phyloP scores from a whole-genome alignment of 495 filamentous ascomycete species.

The Penicillium psychrofluorescens region DNA sequence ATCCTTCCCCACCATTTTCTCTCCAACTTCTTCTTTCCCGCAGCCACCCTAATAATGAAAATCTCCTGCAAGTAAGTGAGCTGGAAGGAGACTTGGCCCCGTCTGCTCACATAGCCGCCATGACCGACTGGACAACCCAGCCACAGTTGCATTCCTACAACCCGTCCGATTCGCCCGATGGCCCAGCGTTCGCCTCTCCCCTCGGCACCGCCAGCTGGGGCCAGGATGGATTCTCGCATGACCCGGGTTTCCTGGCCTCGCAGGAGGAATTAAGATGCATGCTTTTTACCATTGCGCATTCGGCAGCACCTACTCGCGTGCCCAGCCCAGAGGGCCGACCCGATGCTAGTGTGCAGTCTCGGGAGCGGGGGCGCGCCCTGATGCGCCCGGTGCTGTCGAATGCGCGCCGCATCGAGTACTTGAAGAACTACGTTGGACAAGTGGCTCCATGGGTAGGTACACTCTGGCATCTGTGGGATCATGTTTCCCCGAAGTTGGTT shows the following conservation, averaged over 20 bases:
- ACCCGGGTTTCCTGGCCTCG: conserved; percentile 30
- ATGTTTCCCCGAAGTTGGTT: no score
- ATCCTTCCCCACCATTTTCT: no score
- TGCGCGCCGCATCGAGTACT: conserved; percentile 23
- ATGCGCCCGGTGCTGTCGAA: conserved; percentile 17
- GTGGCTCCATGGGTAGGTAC: conserved; percentile 35
- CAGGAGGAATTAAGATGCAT: conserved; percentile 32
- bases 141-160: conserved; percentile 2
- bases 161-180: conserved; percentile 13
- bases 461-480: background rate
- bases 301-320: conserved; percentile 22
- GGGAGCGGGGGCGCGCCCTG: background rate
- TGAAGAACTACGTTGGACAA: conserved; percentile 39
- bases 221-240: conserved; percentile 29
- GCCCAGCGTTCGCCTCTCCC: conserved; percentile 13
- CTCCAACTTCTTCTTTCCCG: no score
- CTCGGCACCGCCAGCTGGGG: conserved; percentile 19
- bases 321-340: conserved; percentile 9
- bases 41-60: no score
- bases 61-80: no score
- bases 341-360: background rate
- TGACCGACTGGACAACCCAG: background rate
- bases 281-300: conserved; percentile 28
- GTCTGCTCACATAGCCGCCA: background rate
- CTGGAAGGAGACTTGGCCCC: no score